Evolutionary conservation across 1,139 yeast species (phyloP), one percentile per base, ranked within the genome.

Genomic region (Taphrina pruni): DNA sequence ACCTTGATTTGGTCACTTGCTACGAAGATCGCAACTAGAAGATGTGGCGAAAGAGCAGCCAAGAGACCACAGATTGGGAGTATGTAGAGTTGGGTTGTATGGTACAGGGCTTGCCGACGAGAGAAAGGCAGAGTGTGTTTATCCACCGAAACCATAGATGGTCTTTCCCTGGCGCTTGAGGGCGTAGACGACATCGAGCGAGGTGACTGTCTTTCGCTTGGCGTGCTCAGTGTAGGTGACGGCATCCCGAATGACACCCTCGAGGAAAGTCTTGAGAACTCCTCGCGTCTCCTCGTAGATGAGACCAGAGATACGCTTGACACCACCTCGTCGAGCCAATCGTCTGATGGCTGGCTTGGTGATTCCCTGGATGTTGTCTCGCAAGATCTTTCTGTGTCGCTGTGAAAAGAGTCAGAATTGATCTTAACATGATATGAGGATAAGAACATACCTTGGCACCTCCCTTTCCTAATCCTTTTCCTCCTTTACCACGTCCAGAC

Each of bases 241-340:
- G 78, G 98, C 98, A 79, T 94, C 98, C 86, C 97, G 91, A 83
- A 94, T 94, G 78, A 93, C 97, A 80, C 90, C 88, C 84, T 92
- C 97, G 80, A 94, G 87, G 89, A 93, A 94, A 72, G 96, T 86
- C 85, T 93, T 93, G 77, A 94, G 87, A 77, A 94, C 98, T 76
- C 90, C 94, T 86, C 99, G 91, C 79, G 95, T 97, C 86, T 93
- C 97, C 85, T 94, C 98, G 86, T 94, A 94, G 82, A 94, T 93
- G 81, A 93, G 86, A 80, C 97, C 98, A 75, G 98, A 93, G 79
- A 94, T 94, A 89, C 98, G 97, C 89, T 94, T 94, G 80, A 94
- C 99, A 90, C 99, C 99, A 85, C 99, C 99, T 90, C 99, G 92
- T 88, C 99, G 93, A 73, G 99, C 99, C 79, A 94, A 89, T 90